A percentile compares a stretch with the other conserved stretches of the same genome.
These are phyloP conservation scores for Taiozyma sp. DNA, from an alignment of 1,139 yeast species.

Conservation along the genomic window DNA sequence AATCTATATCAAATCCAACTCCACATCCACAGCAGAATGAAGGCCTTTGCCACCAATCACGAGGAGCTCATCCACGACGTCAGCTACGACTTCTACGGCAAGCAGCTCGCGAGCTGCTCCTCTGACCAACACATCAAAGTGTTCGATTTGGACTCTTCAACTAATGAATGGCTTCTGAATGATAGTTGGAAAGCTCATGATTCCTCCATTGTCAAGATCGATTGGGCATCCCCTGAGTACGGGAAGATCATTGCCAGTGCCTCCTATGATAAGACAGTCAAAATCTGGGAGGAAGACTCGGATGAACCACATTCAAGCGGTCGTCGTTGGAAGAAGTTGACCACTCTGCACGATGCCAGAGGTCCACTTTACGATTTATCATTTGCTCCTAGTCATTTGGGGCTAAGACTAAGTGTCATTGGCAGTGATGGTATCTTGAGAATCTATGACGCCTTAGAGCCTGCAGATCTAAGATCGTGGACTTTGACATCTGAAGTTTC, in stretches of 20 bases:
- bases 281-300: constrained; percentile 86
- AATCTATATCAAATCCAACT: background rate
- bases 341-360: constrained; percentile 75
- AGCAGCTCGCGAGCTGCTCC: constrained; percentile 85
- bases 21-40: constrained; percentile 27
- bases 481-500: constrained; percentile 66
- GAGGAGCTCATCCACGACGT: constrained; percentile 89
- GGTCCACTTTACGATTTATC: constrained; percentile 89
- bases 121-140: constrained; percentile 91
- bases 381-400: constrained; percentile 85
- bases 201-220: constrained; percentile 72
- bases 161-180: constrained; percentile 65
- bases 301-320: constrained; percentile 76
- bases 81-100: constrained; percentile 86
- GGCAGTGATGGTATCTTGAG: constrained; percentile 89
- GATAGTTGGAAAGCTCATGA: constrained; percentile 97
- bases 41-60: constrained; percentile 83
- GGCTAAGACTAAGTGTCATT: constrained; percentile 79
- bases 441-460: constrained; percentile 85
- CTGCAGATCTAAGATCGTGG: constrained; percentile 83
- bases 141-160: constrained; percentile 61
- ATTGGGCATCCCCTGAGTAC: constrained; percentile 95
- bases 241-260: constrained; percentile 85
- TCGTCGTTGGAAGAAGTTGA: constrained; percentile 72
- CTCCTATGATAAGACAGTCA: constrained; percentile 84